Evolutionary conservation across 306 rosid species (phyloP), one percentile per base, ranked within the genome.

Genomic region (Inga laurina): DNA sequence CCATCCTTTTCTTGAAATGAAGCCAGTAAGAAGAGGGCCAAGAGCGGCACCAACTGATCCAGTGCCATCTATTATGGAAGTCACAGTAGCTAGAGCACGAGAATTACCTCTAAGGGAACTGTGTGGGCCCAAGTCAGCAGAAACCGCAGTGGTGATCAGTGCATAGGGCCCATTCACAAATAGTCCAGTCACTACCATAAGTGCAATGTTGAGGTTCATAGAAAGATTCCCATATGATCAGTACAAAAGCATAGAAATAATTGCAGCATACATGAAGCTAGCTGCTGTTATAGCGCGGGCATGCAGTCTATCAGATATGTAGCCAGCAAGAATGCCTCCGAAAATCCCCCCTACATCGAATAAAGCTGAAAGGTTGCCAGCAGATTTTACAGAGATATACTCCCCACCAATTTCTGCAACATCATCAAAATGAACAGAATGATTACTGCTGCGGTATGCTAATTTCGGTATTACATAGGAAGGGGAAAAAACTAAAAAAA

Each of bases 21-120:
- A 94, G 7, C 95, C 95, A 4, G 98, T 92, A 81, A 94, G 91
- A 86, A 94, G 92, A 82, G 98, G 98, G 37, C 98, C 98, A 37
- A 94, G 84, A 78, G 97, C 92, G 24, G 98, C 97, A 85, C 98
- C 98, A 67, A 88, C 85, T 14, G 98, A 92, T 27, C 97, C 95
- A 2, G 98, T 94, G 37, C 98, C 98, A 46, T 94, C 98, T 80
- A 94, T 94, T 72, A 94, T 92, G 43, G 98, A 93, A 51, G 95
- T 91, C 32, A 94, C 98, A 0, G 98, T 94, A 46, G 97, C 98
- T 16, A 94, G 88, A 43, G 98, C 98, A 65, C 98, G 92, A 78
- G 97, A 94, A 83, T 92, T 86, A 30, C 94, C 97, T 85, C 73
- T 82, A 43, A 94, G 94, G 27, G 97, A 94, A 72, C 87, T 81